A percentile compares a stretch with the other conserved stretches of the same genome.
Evolutionary conservation across 805 yeast genomes (phyloP).

Genomic region (Diddensiella caesifluorescens): DNA sequence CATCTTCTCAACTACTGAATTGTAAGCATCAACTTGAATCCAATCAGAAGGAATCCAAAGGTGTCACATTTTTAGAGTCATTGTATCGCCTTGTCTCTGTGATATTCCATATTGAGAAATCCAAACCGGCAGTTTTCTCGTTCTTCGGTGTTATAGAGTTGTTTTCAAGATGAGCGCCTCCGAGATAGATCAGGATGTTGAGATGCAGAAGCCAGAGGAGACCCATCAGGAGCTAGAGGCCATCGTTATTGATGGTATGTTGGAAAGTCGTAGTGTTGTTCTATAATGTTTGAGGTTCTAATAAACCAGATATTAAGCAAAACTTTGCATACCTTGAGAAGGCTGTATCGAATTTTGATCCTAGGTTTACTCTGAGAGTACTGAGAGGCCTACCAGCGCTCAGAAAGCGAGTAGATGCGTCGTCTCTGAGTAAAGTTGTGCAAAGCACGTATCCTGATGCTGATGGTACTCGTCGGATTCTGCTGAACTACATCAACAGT

Average conservation of each 20-base stretch:
- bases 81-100: too few relatives aligned
- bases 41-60: too few relatives aligned
- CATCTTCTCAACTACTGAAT: too few relatives aligned
- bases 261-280: too few relatives aligned
- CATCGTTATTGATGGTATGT: conserved; percentile 14
- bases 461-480: conserved; percentile 33
- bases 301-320: conserved; percentile 30
- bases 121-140: too few relatives aligned
- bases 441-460: conserved; percentile 49
- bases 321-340: conserved; percentile 47
- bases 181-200: conserved; percentile 12
- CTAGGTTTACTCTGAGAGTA: conserved; percentile 80
- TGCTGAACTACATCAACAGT: conserved; percentile 30
- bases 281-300: not conserved
- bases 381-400: conserved; percentile 75
- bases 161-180: conserved; percentile 5
- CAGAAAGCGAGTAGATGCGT: conserved; percentile 56
- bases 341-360: conserved; percentile 70
- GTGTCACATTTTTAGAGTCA: too few relatives aligned
- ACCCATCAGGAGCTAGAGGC: conserved; percentile 7
- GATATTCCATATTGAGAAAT: too few relatives aligned
- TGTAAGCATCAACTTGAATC: too few relatives aligned
- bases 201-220: conserved; percentile 13
- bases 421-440: conserved; percentile 52
- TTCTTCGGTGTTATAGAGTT: too few relatives aligned